Base-by-base conservation (phyloP, 2,329 filamentous ascomycete genomes). In the Shiraia bambusicola region DNA sequence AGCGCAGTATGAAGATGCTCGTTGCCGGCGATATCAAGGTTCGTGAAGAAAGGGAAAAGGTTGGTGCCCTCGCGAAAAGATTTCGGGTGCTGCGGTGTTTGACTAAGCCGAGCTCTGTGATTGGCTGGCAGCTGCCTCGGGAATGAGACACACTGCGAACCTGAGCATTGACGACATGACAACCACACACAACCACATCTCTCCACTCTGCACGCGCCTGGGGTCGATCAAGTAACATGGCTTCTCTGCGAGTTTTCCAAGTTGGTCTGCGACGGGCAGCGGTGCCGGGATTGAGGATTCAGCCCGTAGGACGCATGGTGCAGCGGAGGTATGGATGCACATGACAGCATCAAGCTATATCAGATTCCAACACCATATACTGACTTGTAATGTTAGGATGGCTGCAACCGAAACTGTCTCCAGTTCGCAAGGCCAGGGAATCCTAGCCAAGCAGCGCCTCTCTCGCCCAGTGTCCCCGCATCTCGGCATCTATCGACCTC, bases 391-490 rank as follows among this genome's bases (percentile, higher is more conserved):
- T 22, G 4, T 4, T 22, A 22, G 19, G 8, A 22, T 22, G 19
- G 25, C 24, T 11, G 11, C 24, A 12, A 25, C 29, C 14, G 12
- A 10, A 15, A 9, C 29, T 31, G 29, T 17, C 29, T 31, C 17
- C 14, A 31, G 13, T 4, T 2, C 3, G 12, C 29, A 15, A 2
- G 3, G 13, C 45, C 29, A 40, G 27, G 36, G 79, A 55, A 81
- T 95, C 72, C 88, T 96, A 66, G 84, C 80, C 61, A 76, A 82
- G 64, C 91, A 96, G 77, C 91, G 91, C 61, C 78, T 85, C 41
- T 72, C 79, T 63, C 91, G 91, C 37, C 91, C 91, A 66, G 78
- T 95, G 59, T 80, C 88, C 32, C 91, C 91, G 40, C 90, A 96
- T 68, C 81, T 96, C 50, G 69, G 74, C 63, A 91, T 94, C 80